A percentile compares a stretch with the other conserved stretches of the same genome.
Conservation (phyloP, 768 basidiomycete species). For the Rhodosporidiobolus sp. region DNA sequence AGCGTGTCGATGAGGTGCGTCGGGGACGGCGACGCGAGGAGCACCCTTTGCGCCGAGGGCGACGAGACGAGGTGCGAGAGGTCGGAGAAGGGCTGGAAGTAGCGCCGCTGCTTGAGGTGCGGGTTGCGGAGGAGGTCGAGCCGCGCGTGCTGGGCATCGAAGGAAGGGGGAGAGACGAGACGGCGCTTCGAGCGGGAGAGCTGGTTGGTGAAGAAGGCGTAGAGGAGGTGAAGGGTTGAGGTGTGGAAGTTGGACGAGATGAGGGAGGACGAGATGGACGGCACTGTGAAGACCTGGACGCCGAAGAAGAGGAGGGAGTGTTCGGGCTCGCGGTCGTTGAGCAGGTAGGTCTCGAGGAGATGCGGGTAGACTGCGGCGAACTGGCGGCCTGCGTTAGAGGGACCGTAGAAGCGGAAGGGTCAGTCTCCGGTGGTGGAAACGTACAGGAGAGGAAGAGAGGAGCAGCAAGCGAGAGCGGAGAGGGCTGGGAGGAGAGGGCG, state of each 20-base stretch:
- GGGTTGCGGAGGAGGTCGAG: slow-evolving; percentile 73
- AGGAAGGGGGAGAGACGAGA: slow-evolving; percentile 1
- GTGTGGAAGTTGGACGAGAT: slow-evolving; percentile 69
- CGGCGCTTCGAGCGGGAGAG: not conserved
- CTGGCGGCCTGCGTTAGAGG: slow-evolving; percentile 16
- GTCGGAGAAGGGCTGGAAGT: slow-evolving; percentile 78
- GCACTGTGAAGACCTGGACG: slow-evolving; percentile 87
- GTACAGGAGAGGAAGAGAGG: slow-evolving; percentile 16
- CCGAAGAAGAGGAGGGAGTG: slow-evolving; percentile 92
- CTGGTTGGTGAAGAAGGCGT: slow-evolving; percentile 89
- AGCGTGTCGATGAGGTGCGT: slow-evolving; percentile 65
- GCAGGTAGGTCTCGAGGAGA: slow-evolving; percentile 83
- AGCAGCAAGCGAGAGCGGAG: not conserved
- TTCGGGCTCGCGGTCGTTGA: slow-evolving; percentile 89
- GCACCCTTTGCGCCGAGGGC: slow-evolving; percentile 67
- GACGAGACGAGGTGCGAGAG: slow-evolving; percentile 66
- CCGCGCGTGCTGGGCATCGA: slow-evolving; percentile 43
- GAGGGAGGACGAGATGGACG: slow-evolving; percentile 75
- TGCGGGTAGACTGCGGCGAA: slow-evolving; percentile 60
- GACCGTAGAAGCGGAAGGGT: not conserved
- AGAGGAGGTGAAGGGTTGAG: slow-evolving; percentile 75
- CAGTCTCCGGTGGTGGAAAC: too few species aligned
- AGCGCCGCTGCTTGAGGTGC: slow-evolving; percentile 90
- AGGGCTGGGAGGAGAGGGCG: not conserved
- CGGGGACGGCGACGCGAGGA: slow-evolving; percentile 59